Conservation (phyloP, 805 yeast species). For the Saccharomycopsis fermentans region DNA sequence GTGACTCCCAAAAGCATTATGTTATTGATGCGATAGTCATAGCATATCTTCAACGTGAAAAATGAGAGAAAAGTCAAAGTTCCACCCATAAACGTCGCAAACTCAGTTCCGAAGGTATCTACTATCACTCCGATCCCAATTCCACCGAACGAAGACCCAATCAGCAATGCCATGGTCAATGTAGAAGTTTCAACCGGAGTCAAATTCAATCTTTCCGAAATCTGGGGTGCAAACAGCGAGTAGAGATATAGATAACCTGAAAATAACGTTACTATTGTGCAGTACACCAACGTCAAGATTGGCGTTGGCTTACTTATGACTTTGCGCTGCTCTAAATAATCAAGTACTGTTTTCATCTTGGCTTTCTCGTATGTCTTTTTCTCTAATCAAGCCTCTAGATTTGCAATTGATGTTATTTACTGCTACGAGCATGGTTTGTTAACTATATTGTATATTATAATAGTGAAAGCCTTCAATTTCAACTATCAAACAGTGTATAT, state of each 20-base stretch:
- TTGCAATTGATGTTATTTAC: no score
- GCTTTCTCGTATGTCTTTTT: neutral
- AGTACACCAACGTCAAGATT: slow-evolving; percentile 8
- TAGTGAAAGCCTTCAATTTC: no score
- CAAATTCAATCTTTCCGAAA: slow-evolving; percentile 45
- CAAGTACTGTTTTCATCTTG: neutral
- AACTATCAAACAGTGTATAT: no score
- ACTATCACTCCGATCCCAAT: slow-evolving; percentile 61
- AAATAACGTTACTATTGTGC: slow-evolving; percentile 44
- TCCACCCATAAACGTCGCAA: slow-evolving; percentile 47
- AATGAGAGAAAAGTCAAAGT: slow-evolving; percentile 46
- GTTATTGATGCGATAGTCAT: slow-evolving; percentile 30
- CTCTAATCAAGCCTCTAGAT: no score
- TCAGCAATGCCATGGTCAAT: slow-evolving; percentile 48
- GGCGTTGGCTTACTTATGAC: slow-evolving; percentile 2
- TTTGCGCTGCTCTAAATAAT: neutral
- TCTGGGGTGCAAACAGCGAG: slow-evolving; percentile 69
- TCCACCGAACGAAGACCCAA: slow-evolving; percentile 64
- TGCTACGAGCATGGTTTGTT: no score
- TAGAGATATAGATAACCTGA: slow-evolving; percentile 70
- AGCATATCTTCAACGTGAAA: slow-evolving; percentile 38
- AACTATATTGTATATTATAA: no score
- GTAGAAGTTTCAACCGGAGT: slow-evolving; percentile 54
- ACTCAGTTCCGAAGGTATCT: slow-evolving; percentile 48
- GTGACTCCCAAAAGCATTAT: slow-evolving; percentile 21